Conservation (phyloP, 2,329 filamentous ascomycete species). For the Pyricularia sp. region DNA sequence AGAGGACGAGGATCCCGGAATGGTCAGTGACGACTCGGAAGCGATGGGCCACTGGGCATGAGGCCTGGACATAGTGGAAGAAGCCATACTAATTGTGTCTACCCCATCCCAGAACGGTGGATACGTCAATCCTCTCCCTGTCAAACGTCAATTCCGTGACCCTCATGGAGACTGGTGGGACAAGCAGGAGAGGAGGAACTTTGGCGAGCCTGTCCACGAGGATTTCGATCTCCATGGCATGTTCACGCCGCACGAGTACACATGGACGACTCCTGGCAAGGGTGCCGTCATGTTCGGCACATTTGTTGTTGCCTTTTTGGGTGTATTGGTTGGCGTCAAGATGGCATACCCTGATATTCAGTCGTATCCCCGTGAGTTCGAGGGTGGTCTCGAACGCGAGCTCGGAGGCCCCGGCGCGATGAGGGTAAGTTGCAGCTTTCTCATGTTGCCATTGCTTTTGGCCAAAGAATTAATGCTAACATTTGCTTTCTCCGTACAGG, state of each 20-base stretch:
- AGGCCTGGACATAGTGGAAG: background rate
- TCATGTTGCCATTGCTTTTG: background rate
- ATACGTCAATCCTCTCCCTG: slow-evolving; percentile 62
- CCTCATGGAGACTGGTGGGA: slow-evolving; percentile 95
- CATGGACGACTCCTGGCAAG: slow-evolving; percentile 60
- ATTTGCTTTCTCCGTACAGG: slow-evolving; percentile 20
- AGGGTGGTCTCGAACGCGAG: slow-evolving; percentile 60
- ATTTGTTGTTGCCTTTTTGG: slow-evolving; percentile 52
- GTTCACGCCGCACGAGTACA: slow-evolving; percentile 83
- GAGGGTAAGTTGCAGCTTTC: slow-evolving; percentile 39
- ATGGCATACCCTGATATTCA: slow-evolving; percentile 59
- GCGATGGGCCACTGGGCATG: background rate
- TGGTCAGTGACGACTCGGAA: slow-evolving; percentile 34
- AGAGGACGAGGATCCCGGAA: slow-evolving; percentile 51
- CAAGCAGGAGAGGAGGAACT: slow-evolving; percentile 93
- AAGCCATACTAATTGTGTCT: slow-evolving; percentile 10
- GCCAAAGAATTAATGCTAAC: background rate
- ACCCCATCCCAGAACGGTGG: slow-evolving; percentile 58
- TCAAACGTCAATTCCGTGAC: slow-evolving; percentile 88
- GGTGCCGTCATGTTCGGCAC: slow-evolving; percentile 53
- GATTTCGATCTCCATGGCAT: slow-evolving; percentile 89
- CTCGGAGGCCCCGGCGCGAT: slow-evolving; percentile 56
- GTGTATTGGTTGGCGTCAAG: slow-evolving; percentile 54
- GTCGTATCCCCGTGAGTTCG: slow-evolving; percentile 56
- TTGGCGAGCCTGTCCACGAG: slow-evolving; percentile 90